A percentile compares a stretch with the other conserved stretches of the same genome.
Evolutionary conservation across 1,284 basidiomycete genomes (phyloP).

Genomic region (Cryptococcus sp.): DNA sequence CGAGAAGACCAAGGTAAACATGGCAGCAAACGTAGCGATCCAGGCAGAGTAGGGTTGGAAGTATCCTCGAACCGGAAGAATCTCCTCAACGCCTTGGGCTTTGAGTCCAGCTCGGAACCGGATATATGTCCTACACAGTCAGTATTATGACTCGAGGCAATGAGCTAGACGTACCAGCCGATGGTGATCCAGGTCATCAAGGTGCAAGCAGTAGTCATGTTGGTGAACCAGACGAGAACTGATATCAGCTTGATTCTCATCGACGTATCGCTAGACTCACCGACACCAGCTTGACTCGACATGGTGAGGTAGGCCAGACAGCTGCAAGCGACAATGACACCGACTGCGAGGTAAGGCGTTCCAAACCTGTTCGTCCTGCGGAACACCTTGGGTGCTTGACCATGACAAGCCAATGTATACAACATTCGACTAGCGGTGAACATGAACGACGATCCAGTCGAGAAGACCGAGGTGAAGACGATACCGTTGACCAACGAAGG

Average conservation of each 20-base stretch:
- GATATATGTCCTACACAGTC: conserved; percentile 20
- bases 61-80: conserved; percentile 6
- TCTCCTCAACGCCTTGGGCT: conserved; percentile 18
- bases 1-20: conserved; percentile 12
- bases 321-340: conserved; percentile 18
- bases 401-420: conserved; percentile 31
- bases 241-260: not conserved
- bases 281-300: conserved; percentile 11
- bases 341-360: conserved; percentile 24
- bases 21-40: conserved; percentile 22
- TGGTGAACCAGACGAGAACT: conserved; percentile 2
- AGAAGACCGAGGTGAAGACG: conserved; percentile 40
- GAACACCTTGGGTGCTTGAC: conserved; percentile 30
- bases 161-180: too few relatives aligned
- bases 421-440: conserved; percentile 32
- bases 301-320: conserved; percentile 31
- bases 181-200: conserved; percentile 7
- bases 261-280: not conserved
- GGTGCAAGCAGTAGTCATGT: conserved; percentile 13
- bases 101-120: conserved; percentile 28
- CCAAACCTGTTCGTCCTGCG: conserved; percentile 22
- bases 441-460: conserved; percentile 32
- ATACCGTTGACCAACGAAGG: conserved; percentile 41
- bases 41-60: conserved; percentile 23
- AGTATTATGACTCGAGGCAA: too few relatives aligned